Percentiles rank a stretch among this genome's conserved stretches.
Conservation (phyloP, 2,329 filamentous ascomycete species). For the Cladosporium sp. region DNA sequence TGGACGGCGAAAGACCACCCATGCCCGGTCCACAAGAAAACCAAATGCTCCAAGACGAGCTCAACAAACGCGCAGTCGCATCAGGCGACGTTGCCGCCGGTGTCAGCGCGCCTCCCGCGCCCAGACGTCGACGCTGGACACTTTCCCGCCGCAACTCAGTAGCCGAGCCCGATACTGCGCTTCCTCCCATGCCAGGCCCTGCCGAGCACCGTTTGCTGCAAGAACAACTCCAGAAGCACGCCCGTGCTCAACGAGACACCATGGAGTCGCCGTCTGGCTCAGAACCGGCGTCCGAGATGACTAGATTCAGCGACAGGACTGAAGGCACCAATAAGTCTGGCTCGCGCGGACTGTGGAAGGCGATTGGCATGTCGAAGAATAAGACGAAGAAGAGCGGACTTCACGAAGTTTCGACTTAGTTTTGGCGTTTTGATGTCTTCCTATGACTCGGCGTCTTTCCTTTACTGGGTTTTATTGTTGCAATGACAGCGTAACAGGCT, state of each 20-base stretch:
- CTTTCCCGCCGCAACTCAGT: constrained; percentile 2
- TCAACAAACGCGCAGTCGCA: constrained; percentile 7
- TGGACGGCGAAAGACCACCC: constrained; percentile 2
- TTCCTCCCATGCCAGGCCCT: constrained; percentile 8
- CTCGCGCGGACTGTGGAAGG: constrained; percentile 6
- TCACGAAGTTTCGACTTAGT: background rate
- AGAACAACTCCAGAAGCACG: constrained; percentile 8
- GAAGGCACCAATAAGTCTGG: background rate
- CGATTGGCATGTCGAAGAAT: constrained; percentile 5
- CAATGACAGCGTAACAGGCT: background rate
- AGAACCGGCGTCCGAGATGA: background rate
- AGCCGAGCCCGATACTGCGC: constrained; percentile 3
- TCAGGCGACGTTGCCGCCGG: constrained; percentile 6
- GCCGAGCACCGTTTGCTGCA: constrained; percentile 2
- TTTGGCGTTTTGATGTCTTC: too few relatives aligned
- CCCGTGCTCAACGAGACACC: background rate
- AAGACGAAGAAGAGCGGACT: constrained; percentile 4
- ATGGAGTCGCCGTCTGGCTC: constrained; percentile 8
- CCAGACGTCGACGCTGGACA: constrained; percentile 1
- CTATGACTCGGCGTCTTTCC: too few relatives aligned
- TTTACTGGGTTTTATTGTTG: too few relatives aligned
- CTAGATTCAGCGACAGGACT: background rate
- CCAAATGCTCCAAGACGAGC: constrained; percentile 10
- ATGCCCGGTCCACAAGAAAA: constrained; percentile 9
- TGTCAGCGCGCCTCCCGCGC: background rate